phyloP scores from a whole-genome alignment of 2,329 filamentous ascomycete species.

The Colletotrichum paranaense region DNA sequence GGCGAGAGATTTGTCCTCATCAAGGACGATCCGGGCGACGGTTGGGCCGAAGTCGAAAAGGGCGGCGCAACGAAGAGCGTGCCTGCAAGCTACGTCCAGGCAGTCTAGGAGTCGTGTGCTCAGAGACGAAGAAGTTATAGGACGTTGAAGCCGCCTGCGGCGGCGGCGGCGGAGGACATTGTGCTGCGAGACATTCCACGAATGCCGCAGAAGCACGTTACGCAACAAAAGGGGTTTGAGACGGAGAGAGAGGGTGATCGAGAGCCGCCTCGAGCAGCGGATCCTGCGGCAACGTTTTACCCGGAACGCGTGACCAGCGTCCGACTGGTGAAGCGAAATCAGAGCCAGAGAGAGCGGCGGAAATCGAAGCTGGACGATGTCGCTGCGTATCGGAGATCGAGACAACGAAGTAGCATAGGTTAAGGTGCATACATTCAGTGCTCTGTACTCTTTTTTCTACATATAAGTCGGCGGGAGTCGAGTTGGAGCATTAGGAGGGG shows the following conservation, averaged over 20 bases:
- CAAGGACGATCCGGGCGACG: slow-evolving; percentile 88
- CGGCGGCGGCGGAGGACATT: background rate
- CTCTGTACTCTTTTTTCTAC: background rate
- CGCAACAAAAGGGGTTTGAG: background rate
- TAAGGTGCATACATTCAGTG: slow-evolving; percentile 25
- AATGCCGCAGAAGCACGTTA: background rate
- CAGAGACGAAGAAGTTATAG: background rate
- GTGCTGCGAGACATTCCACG: background rate
- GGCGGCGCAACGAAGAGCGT: slow-evolving; percentile 89
- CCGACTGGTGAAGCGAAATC: slow-evolving; percentile 31
- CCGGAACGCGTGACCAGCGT: slow-evolving; percentile 32
- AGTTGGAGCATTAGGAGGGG: background rate
- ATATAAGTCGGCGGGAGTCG: slow-evolving; percentile 1
- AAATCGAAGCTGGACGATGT: slow-evolving; percentile 20
- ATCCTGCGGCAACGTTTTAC: background rate
- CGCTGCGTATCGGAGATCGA: background rate
- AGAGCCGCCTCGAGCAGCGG: background rate
- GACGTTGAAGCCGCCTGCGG: background rate
- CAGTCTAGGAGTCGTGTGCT: slow-evolving; percentile 61
- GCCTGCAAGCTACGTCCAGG: slow-evolving; percentile 91
- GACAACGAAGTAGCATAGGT: slow-evolving; percentile 23
- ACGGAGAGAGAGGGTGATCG: background rate
- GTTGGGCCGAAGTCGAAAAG: slow-evolving; percentile 97
- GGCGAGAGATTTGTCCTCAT: slow-evolving; percentile 93
- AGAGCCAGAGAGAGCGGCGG: slow-evolving; percentile 32